Conservation (phyloP, 371 early-diverging fungal species). For the Sporodiniella umbellata region DNA sequence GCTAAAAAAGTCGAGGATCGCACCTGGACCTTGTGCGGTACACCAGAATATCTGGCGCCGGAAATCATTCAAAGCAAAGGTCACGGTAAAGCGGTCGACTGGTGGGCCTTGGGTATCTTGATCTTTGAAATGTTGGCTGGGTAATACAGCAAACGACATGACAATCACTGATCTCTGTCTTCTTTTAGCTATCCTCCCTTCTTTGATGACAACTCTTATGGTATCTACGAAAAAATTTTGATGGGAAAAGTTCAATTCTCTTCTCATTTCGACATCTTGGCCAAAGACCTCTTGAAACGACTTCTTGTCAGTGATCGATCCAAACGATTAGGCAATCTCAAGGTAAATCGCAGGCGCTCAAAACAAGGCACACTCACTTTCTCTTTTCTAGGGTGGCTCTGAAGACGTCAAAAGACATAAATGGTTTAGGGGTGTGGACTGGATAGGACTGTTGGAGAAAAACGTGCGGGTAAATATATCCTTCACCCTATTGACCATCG, state of each 20-base stretch:
- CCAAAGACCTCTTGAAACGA: constrained; percentile 88
- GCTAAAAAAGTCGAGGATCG: constrained; percentile 66
- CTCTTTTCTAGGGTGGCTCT: constrained; percentile 58
- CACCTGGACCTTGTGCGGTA: constrained; percentile 97
- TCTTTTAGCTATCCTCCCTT: constrained; percentile 93
- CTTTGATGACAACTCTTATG: constrained; percentile 90
- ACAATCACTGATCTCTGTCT: too few relatives aligned
- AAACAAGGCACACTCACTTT: background rate
- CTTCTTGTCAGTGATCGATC: constrained; percentile 86
- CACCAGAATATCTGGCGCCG: constrained; percentile 96
- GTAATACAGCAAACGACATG: too few relatives aligned
- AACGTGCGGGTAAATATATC: constrained; percentile 55
- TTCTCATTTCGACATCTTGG: constrained; percentile 79
- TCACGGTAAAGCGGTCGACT: constrained; percentile 95
- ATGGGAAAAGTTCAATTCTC: constrained; percentile 86
- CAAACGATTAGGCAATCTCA: constrained; percentile 80
- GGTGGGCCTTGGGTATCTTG: constrained; percentile 96
- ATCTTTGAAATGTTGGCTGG: constrained; percentile 94
- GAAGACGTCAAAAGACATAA: constrained; percentile 79
- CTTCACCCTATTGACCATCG: too few relatives aligned
- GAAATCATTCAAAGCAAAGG: constrained; percentile 96
- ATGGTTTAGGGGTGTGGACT: constrained; percentile 84
- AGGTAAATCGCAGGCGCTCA: too few relatives aligned
- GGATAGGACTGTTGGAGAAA: constrained; percentile 73
- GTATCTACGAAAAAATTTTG: constrained; percentile 91